Evolutionary conservation across 805 yeast genomes (phyloP).

Genomic region (Kregervanrija fluxuum): DNA sequence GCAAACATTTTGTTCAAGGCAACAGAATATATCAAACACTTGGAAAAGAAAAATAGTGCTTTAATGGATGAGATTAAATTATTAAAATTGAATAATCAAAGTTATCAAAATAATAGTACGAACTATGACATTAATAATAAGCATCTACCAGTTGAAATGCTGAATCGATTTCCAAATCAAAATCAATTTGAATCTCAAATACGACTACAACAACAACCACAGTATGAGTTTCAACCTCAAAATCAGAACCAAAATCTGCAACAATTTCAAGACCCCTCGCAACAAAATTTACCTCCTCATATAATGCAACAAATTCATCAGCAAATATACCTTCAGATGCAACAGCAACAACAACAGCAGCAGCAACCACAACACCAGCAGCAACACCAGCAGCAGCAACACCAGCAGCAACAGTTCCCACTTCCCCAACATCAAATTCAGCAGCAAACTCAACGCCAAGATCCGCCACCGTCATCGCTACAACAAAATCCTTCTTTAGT

Average conservation of each 20-base stretch:
- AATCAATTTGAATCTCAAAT: not conserved
- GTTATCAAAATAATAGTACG: constrained; percentile 3
- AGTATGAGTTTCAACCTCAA: too few relatives aligned
- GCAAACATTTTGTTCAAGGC: constrained; percentile 74
- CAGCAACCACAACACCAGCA: constrained; percentile 1
- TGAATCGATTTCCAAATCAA: constrained; percentile 5
- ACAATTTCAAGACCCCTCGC: not conserved
- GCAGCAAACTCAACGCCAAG: not conserved
- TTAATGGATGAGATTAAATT: constrained; percentile 45
- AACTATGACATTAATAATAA: not conserved
- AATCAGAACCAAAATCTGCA: constrained; percentile 5
- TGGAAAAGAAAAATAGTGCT: constrained; percentile 51
- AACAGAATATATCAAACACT: constrained; percentile 69
- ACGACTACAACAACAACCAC: too few relatives aligned
- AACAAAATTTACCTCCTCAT: not conserved
- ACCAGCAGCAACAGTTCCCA: constrained; percentile 1
- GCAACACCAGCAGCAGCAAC: too few relatives aligned
- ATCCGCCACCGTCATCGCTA: not conserved
- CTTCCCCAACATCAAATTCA: constrained; percentile 1
- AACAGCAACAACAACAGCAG: constrained; percentile 8
- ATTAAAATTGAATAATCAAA: constrained; percentile 2
- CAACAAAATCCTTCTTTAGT: not conserved
- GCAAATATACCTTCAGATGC: constrained; percentile 4
- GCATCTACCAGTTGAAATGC: constrained; percentile 5
- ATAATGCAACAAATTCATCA: constrained; percentile 3